Conservation (phyloP, 2,329 filamentous ascomycete species). For the Scleromitrula shiraiana region DNA sequence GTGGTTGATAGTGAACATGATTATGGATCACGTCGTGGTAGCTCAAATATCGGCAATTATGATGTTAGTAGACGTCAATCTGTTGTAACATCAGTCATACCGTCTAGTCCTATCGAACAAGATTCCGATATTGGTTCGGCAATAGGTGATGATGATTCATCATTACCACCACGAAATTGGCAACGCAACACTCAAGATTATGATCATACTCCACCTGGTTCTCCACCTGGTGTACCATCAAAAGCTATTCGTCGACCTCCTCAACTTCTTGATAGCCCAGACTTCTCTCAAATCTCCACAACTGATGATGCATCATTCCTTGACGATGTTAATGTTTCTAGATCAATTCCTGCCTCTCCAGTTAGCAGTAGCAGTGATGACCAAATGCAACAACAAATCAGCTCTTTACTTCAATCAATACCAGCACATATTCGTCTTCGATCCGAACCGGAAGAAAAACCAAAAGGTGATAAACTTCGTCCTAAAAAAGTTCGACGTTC, state of each 20-base stretch:
- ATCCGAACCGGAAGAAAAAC: conserved; percentile 35
- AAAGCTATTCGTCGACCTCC: conserved; percentile 10
- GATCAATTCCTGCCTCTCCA: conserved; percentile 14
- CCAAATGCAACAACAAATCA: conserved; percentile 72
- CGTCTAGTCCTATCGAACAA: conserved; percentile 13
- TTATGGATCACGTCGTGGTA: conserved; percentile 10
- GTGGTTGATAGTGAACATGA: not conserved
- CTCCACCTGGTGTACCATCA: conserved; percentile 16
- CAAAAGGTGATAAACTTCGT: conserved; percentile 28
- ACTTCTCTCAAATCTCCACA: conserved; percentile 13
- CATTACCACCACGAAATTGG: conserved; percentile 18
- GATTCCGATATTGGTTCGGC: conserved; percentile 5
- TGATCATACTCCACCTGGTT: conserved; percentile 20
- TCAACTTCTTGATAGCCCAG: conserved; percentile 16
- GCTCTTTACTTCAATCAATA: conserved; percentile 67
- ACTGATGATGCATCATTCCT: conserved; percentile 21
- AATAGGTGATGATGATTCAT: conserved; percentile 16
- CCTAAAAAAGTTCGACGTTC: conserved; percentile 30
- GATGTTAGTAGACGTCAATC: conserved; percentile 12
- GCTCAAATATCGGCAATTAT: conserved; percentile 21
- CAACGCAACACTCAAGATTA: conserved; percentile 11
- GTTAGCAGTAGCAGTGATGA: conserved; percentile 41
- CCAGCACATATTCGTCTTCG: conserved; percentile 72
- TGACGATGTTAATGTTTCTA: conserved; percentile 20
- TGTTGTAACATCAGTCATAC: not conserved